Evolutionary conservation across 257 asterid genomes (phyloP), one percentile per base, ranked within the genome.

Genomic region (Jacaranda copaia): DNA sequence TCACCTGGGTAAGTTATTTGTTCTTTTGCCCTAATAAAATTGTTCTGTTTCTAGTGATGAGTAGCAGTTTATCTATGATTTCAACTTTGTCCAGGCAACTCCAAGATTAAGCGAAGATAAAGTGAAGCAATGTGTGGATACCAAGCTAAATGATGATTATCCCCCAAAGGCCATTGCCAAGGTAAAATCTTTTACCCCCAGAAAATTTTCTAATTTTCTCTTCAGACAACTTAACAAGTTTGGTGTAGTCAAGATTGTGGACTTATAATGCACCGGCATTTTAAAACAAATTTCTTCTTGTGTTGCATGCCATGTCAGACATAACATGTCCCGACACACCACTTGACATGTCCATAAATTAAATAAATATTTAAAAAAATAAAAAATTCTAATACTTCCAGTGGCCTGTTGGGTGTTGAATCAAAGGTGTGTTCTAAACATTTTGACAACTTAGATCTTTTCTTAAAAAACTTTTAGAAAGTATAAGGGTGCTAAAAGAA

Each of bases 101-200:
- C 98, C 98, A 57, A 88, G 98, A 80, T 76, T 91, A 81, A 93
- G 97, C 70, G 98, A 93, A 83, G 98, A 93, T 79, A 93, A 93
- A 85, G 98, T 91, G 85, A 93, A 93, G 84, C 97, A 93, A 73
- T 88, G 98, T 80, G 89, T 93, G 61, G 98, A 93, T 85, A 85
- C 95, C 1, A 93, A 93, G 85, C 89, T 93, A 48, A 87, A 88
- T 35, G 81, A 89, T 10, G 97, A 92, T 0, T 89, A 84, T 63
- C 97, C 97, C 0, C 94, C 96, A 18, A 94, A 94, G 85, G 97
- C 97, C 39, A 78, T 92, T 63, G 97, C 97, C 42, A 94, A 92
- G 98, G 98, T 90, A 66, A 12, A 36, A 46, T 1, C 10, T 46
- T 11, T 32, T 25, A 12, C n/a, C 35, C 8, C 46, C 45, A 40